A percentile compares a stretch with the other conserved stretches of the same genome.
Evolutionary conservation across 306 rosid genomes (phyloP).

Genomic region (Lablab purpureus): DNA sequence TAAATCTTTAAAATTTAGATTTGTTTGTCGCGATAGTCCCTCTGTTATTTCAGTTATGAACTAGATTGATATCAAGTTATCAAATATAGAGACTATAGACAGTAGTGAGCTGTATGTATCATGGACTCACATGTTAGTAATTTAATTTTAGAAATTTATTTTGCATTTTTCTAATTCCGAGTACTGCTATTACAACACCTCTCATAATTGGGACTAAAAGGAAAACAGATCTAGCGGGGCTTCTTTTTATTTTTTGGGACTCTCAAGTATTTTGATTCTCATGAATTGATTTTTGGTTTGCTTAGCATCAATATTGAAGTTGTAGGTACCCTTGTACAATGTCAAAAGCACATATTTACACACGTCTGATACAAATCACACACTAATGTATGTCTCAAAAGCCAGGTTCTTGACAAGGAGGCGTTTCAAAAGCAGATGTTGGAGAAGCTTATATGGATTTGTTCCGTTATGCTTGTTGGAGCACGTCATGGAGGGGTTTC

Average conservation of each 20-base stretch:
- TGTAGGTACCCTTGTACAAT: neutral
- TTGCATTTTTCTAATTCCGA: neutral
- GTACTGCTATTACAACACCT: neutral
- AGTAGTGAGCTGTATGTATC: no score
- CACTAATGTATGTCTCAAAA: conserved; percentile 34
- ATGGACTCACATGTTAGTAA: no score
- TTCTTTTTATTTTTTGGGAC: neutral
- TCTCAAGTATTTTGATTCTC: neutral
- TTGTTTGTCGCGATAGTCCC: no score
- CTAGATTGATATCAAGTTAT: no score
- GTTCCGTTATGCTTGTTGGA: conserved; percentile 96
- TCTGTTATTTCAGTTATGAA: no score
- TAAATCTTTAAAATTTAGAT: no score
- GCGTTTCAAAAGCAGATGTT: conserved; percentile 92
- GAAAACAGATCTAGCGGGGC: neutral
- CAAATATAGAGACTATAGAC: no score
- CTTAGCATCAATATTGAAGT: neutral
- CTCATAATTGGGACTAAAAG: no score
- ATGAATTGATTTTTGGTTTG: neutral
- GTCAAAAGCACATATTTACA: conserved; percentile 21
- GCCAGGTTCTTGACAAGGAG: conserved; percentile 82
- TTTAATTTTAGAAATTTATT: neutral
- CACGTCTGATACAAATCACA: conserved; percentile 8
- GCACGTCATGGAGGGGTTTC: conserved; percentile 84
- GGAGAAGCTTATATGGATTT: conserved; percentile 97